Evolutionary conservation across 2,329 filamentous ascomycete genomes (phyloP), one percentile per base, ranked within the genome.

Genomic region (Fusarium sp.): DNA sequence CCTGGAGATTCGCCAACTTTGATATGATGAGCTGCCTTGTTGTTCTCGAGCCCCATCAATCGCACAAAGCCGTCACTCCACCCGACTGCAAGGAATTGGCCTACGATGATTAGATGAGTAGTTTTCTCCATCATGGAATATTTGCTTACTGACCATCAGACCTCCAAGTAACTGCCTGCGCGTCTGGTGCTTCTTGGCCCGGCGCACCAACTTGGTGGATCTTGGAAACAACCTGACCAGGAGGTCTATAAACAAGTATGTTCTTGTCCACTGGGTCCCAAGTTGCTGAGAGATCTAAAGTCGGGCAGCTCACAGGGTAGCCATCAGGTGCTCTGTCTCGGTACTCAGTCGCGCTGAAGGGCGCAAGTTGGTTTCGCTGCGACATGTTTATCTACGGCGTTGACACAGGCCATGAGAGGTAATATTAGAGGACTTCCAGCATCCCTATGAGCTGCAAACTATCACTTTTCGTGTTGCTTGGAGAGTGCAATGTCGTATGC

Each of bases 61-160:
- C 94, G 91, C 26, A 96, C 89, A 12, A 89, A 89, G 34, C 93
- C 93, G 84, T 97, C 94, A 75, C 89, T 94, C 91, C 94, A 97
- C 51, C 91, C 94, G 20, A 96, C 90, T 20, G 94, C 94, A 62
- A 98, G 87, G 47, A 94, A 90, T 71, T 94, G 92, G 14, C 92
- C 91, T 92, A 51, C 32, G 65, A 11, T 18, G 24, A 20, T 11
- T 47, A n/a, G 11, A 22, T 67, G 11, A 65, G 54, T 26, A 15
- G 42, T n/a, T 7, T 54, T 45, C 13, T 20, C 24, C n/a, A 39
- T 30, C 7, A 8, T 14, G 8, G 17, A 30, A 8, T 17, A 12
- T 32, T 55, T 36, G 38, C 34, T 22, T 28, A 70, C 85, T 78
- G 78, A 92, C 92, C 92, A 78, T 93, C 91, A 34, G 88, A 85